A percentile compares a stretch with the other conserved stretches of the same genome.
These are phyloP conservation scores for Colletotrichum sublineola DNA, from an alignment of 2,329 filamentous ascomycete genomes.

Conservation along the genomic window DNA sequence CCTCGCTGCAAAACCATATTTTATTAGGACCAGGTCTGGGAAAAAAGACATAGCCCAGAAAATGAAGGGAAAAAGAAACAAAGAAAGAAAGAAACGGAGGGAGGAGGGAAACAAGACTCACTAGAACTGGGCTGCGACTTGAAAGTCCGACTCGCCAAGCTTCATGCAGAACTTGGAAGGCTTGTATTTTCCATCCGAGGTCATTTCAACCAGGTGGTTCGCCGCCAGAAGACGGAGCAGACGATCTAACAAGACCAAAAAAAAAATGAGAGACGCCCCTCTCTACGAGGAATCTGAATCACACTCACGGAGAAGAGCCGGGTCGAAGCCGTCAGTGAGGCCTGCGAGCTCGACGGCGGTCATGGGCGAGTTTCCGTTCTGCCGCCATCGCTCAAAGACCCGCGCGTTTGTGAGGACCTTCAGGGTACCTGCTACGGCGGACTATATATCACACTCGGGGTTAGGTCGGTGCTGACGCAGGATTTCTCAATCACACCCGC, in stretches of 20 bases:
- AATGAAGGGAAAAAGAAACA: no score
- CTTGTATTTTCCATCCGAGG: neutral
- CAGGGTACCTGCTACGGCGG: neutral
- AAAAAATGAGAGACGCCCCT: no score
- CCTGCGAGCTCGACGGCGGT: neutral
- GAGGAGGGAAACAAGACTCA: neutral
- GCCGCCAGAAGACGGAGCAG: constrained; percentile 16
- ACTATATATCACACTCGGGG: neutral
- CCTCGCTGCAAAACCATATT: neutral
- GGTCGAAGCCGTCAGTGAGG: neutral
- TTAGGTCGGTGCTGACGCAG: neutral
- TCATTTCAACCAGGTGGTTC: constrained; percentile 14
- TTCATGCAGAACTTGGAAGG: neutral
- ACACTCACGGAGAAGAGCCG: constrained; percentile 18
- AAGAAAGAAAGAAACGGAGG: no score
- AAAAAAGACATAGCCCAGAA: neutral
- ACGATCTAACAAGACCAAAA: neutral
- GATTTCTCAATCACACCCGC: neutral
- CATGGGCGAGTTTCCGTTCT: neutral
- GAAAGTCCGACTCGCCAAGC: neutral
- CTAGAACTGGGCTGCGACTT: constrained; percentile 1
- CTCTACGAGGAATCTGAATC: no score
- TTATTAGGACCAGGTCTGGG: no score
- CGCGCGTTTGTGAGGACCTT: neutral
- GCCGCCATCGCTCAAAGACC: constrained; percentile 9